phyloP scores from a whole-genome alignment of 2,329 filamentous ascomycete genomes.

The Cladophialophora immunda region DNA sequence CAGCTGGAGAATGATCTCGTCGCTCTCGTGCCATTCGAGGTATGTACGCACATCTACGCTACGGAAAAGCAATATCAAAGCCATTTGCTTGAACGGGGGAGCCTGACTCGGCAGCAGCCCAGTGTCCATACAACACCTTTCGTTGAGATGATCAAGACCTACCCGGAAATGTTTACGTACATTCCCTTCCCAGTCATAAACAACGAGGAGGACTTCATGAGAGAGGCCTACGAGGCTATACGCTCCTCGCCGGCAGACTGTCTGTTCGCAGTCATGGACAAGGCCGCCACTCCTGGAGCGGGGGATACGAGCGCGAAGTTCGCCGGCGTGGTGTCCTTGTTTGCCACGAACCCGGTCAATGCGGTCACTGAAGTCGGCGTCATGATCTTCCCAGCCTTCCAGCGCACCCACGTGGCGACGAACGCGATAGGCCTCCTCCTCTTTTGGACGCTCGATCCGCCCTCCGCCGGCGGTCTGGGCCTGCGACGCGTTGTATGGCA shows the following conservation, averaged over 20 bases:
- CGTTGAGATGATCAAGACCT: constrained; percentile 4
- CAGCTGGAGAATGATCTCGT: constrained; percentile 18
- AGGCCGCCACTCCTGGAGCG: background rate
- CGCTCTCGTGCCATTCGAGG: constrained; percentile 12
- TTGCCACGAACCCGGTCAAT: background rate
- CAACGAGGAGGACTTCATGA: constrained; percentile 15
- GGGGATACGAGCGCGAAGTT: background rate
- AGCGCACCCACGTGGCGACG: constrained; percentile 12
- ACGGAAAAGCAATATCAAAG: background rate
- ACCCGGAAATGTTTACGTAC: constrained; percentile 8
- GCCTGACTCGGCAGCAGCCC: background rate
- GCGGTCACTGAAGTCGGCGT: constrained; percentile 14
- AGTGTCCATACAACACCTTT: constrained; percentile 1
- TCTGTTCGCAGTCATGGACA: constrained; percentile 18
- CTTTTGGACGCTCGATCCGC: constrained; percentile 15
- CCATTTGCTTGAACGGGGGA: background rate
- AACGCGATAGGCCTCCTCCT: constrained; percentile 10
- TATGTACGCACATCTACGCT: background rate
- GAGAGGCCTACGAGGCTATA: background rate
- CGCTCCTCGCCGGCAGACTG: constrained; percentile 3
- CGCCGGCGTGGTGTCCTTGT: constrained; percentile 10
- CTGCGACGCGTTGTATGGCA: constrained; percentile 11
- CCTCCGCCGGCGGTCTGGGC: constrained; percentile 8
- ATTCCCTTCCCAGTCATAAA: constrained; percentile 9
- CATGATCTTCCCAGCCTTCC: constrained; percentile 16